phyloP scores from a whole-genome alignment of 192 early-diverging fungal genomes.

The Phlyctochytrium bullatum region DNA sequence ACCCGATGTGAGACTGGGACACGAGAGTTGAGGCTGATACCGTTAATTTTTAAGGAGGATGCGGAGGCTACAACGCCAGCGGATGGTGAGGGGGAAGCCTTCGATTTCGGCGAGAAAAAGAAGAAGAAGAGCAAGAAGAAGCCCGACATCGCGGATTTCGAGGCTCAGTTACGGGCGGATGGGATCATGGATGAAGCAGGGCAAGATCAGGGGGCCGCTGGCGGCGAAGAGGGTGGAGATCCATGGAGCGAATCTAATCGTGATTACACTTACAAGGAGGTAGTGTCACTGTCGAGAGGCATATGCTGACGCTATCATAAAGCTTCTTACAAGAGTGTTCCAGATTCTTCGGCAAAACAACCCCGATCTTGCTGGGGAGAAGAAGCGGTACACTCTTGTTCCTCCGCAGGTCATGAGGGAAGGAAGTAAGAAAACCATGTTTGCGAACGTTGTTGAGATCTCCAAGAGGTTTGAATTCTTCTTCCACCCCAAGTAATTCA shows the following conservation, averaged over 20 bases:
- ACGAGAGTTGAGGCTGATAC: slow-evolving; percentile 37
- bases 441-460: slow-evolving; percentile 96
- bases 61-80: slow-evolving; percentile 39
- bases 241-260: slow-evolving; percentile 88
- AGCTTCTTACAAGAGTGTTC: slow-evolving; percentile 89
- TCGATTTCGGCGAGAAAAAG: slow-evolving; percentile 72
- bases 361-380: slow-evolving; percentile 87
- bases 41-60: too few species aligned
- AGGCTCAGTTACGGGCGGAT: slow-evolving; percentile 60
- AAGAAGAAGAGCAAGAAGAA: slow-evolving; percentile 79
- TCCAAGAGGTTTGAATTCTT: slow-evolving; percentile 59
- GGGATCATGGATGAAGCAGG: slow-evolving; percentile 44
- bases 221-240: slow-evolving; percentile 30
- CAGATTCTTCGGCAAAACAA: slow-evolving; percentile 89
- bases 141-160: slow-evolving; percentile 79
- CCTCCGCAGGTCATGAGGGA: slow-evolving; percentile 89
- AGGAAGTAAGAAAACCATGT: slow-evolving; percentile 93
- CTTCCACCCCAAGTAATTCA: neutral
- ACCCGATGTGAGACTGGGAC: slow-evolving; percentile 19
- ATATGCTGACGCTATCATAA: neutral
- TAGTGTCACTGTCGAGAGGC: too few species aligned
- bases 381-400: slow-evolving; percentile 90
- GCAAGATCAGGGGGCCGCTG: slow-evolving; percentile 13
- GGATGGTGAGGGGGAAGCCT: slow-evolving; percentile 33
- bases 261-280: slow-evolving; percentile 92